Evolutionary conservation across 2,329 filamentous ascomycete species (phyloP).

Genomic region (Epichloe uncinata): DNA sequence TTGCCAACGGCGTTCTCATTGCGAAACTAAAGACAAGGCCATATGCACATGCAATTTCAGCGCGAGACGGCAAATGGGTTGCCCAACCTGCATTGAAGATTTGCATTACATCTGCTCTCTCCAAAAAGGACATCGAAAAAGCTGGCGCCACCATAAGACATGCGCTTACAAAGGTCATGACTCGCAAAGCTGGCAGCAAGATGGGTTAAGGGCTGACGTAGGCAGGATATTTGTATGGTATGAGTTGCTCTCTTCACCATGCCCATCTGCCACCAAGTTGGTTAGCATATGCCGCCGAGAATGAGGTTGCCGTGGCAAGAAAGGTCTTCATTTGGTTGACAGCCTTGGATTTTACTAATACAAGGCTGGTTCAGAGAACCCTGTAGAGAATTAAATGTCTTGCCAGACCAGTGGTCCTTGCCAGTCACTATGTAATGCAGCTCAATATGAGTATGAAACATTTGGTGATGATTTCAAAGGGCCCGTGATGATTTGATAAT

Average conservation of each 20-base stretch:
- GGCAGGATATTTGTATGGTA: not conserved
- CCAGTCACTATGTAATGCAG: not conserved
- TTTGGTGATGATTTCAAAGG: not conserved
- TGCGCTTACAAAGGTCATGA: slow-evolving; percentile 87
- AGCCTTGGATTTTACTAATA: not conserved
- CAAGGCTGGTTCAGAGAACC: not conserved
- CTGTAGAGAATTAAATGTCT: not conserved
- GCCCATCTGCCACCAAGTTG: not conserved
- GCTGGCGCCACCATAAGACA: slow-evolving; percentile 78
- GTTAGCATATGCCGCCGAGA: not conserved
- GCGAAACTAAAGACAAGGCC: slow-evolving; percentile 74
- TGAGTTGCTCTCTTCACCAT: not conserved
- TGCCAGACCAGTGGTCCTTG: not conserved
- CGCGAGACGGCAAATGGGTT: slow-evolving; percentile 56
- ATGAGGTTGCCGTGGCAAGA: not conserved
- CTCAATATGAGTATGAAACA: not conserved
- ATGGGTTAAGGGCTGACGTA: slow-evolving; percentile 2
- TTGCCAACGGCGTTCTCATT: slow-evolving; percentile 81
- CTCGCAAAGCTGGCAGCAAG: slow-evolving; percentile 39
- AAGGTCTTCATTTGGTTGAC: not conserved
- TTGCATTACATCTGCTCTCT: slow-evolving; percentile 75
- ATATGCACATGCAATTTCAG: slow-evolving; percentile 45
- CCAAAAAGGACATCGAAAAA: slow-evolving; percentile 96
- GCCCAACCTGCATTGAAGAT: slow-evolving; percentile 78
- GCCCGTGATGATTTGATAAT: too few species aligned